phyloP scores from a whole-genome alignment of 768 basidiomycete species.

The Daedalea quercina region DNA sequence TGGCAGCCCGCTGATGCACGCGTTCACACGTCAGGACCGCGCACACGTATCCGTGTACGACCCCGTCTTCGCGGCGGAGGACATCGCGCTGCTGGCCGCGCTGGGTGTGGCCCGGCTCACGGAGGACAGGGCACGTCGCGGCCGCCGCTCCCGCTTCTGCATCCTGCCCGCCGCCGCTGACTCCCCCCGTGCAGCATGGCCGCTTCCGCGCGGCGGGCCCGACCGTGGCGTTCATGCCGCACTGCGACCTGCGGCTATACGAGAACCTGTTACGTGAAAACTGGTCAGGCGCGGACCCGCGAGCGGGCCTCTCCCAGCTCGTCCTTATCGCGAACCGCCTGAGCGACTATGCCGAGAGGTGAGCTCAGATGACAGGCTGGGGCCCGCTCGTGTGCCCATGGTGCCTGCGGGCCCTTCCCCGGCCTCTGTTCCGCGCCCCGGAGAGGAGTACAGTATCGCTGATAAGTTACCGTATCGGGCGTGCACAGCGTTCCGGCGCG shows the following conservation, averaged over 20 bases:
- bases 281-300: constrained; percentile 39
- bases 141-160: constrained; percentile 6
- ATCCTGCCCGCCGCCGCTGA: constrained; percentile 8
- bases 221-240: constrained; percentile 73
- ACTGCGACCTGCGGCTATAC: constrained; percentile 69
- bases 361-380: constrained; percentile 10
- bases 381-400: background rate
- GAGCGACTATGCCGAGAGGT: constrained; percentile 64
- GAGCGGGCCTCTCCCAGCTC: constrained; percentile 36
- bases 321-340: constrained; percentile 63
- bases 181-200: constrained; percentile 22
- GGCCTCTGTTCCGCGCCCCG: background rate
- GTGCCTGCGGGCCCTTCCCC: constrained; percentile 5
- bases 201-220: constrained; percentile 29
- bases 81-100: constrained; percentile 40
- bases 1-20: too few relatives aligned
- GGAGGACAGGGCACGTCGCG: constrained; percentile 48
- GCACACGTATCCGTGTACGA: constrained; percentile 52
- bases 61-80: constrained; percentile 66
- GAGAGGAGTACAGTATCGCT: background rate
- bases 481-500: constrained; percentile 42
- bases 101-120: constrained; percentile 29
- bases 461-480: background rate
- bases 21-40: constrained; percentile 34
- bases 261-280: constrained; percentile 58